phyloP scores from a whole-genome alignment of 1,284 basidiomycete species.

The Rhodotorula sp. region DNA sequence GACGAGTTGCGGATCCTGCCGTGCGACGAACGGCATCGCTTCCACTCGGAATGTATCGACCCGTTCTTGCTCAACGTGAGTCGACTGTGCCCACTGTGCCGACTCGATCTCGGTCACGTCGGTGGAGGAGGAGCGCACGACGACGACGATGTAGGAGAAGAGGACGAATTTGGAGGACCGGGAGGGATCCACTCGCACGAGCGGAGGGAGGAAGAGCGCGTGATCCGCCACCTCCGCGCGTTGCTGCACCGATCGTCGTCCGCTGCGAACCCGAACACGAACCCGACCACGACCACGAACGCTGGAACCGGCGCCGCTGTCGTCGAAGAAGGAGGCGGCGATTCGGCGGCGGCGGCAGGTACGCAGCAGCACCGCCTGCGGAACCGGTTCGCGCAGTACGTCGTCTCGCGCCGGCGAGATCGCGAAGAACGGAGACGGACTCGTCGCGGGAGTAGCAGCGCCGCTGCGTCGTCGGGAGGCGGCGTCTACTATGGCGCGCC shows the following conservation, averaged over 20 bases:
- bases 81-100: conserved; percentile 72
- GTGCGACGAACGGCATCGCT: conserved; percentile 82
- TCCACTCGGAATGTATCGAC: conserved; percentile 70
- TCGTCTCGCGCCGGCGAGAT: not conserved
- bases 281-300: too few species aligned
- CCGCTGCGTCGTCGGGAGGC: not conserved
- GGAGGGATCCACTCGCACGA: not conserved
- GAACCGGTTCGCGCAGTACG: conserved; percentile 22
- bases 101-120: conserved; percentile 49
- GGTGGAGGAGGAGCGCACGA: not conserved
- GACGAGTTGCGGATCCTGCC: conserved; percentile 85
- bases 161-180: not conserved
- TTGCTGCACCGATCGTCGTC: conserved; percentile 16
- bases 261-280: not conserved
- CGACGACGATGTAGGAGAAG: not conserved
- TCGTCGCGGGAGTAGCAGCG: not conserved
- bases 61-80: conserved; percentile 63
- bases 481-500: conserved; percentile 3
- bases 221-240: conserved; percentile 26
- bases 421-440: not conserved
- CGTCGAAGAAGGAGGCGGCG: too few species aligned
- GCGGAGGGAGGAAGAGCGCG: conserved; percentile 27
- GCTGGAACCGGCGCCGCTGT: too few species aligned
- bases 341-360: not conserved
- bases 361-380: conserved; percentile 5